A percentile compares a stretch with the other conserved stretches of the same genome.
Evolutionary conservation across 2,329 filamentous ascomycete genomes (phyloP).

Genomic region (Thermoascus crustaceus): DNA sequence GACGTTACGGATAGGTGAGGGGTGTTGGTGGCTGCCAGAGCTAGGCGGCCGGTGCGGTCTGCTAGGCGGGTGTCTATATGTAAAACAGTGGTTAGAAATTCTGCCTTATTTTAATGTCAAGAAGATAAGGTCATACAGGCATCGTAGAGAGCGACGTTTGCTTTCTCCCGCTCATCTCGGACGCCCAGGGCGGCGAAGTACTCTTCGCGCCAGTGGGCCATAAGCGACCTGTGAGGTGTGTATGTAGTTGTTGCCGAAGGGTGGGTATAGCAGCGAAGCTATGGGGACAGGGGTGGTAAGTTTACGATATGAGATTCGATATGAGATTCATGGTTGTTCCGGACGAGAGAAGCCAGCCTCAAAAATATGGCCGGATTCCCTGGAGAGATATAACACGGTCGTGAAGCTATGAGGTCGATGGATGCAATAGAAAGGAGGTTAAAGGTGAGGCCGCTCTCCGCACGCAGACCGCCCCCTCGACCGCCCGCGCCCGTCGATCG

Average conservation of each 20-base stretch:
- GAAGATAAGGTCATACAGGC: conserved; percentile 51
- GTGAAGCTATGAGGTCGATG: no score
- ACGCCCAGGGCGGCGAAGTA: conserved; percentile 69
- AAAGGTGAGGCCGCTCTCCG: no score
- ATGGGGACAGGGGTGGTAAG: no score
- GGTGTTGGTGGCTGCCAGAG: conserved; percentile 37
- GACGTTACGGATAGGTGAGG: no score
- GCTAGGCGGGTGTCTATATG: conserved; percentile 57
- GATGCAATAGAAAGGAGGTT: no score
- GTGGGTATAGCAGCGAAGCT: conserved; percentile 1
- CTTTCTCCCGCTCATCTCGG: conserved; percentile 60
- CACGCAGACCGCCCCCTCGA: conserved; percentile 20
- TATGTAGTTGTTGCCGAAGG: conserved; percentile 8
- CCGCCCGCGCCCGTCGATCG: conserved; percentile 27
- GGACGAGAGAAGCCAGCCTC: no score
- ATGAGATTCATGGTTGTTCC: conserved; percentile 1
- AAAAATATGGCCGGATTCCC: no score
- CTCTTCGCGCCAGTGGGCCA: conserved; percentile 71
- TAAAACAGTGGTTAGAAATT: conserved; percentile 8
- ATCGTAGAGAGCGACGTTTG: conserved; percentile 61
- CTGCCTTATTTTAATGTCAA: not conserved
- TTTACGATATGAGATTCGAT: no score
- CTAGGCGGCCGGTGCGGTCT: conserved; percentile 57
- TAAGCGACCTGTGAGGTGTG: conserved; percentile 19
- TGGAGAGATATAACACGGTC: no score